These are phyloP conservation scores for Oryza punctata DNA, from an alignment of 176 grass and related monocot genomes.

Conservation along the genomic window DNA sequence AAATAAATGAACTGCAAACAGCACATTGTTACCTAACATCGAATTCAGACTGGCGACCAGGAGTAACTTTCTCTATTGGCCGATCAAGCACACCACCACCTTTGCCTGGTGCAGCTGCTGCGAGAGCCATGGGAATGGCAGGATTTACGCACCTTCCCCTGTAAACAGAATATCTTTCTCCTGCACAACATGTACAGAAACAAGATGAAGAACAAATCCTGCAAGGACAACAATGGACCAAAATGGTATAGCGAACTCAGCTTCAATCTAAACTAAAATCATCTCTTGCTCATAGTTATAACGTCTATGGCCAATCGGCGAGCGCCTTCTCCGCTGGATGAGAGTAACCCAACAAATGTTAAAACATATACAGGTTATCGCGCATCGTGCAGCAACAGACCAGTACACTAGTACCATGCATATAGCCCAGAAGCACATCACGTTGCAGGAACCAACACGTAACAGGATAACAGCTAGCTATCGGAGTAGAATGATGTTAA, in stretches of 20 bases:
- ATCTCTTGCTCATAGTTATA: neutral
- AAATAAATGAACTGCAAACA: neutral
- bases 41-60: conserved; percentile 84
- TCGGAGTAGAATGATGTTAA: too few relatives aligned
- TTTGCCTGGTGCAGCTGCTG: conserved; percentile 76
- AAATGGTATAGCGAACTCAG: conserved; percentile 1
- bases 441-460: neutral
- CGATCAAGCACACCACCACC: conserved; percentile 89
- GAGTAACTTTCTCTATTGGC: conserved; percentile 80
- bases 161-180: conserved; percentile 53
- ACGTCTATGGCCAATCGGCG: too few relatives aligned
- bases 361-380: too few relatives aligned
- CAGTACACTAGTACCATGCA: too few relatives aligned
- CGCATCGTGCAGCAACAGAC: too few relatives aligned
- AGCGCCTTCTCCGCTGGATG: too few relatives aligned
- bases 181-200: conserved; percentile 50
- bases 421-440: too few relatives aligned
- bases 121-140: conserved; percentile 55
- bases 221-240: neutral
- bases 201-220: neutral
- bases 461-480: neutral
- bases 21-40: conserved; percentile 66
- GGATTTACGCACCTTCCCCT: conserved; percentile 46
- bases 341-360: too few relatives aligned
- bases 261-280: conserved; percentile 15